Evolutionary conservation across 305 asterid genomes (phyloP), one percentile per base, ranked within the genome.

Genomic region (Striga hermonthica): DNA sequence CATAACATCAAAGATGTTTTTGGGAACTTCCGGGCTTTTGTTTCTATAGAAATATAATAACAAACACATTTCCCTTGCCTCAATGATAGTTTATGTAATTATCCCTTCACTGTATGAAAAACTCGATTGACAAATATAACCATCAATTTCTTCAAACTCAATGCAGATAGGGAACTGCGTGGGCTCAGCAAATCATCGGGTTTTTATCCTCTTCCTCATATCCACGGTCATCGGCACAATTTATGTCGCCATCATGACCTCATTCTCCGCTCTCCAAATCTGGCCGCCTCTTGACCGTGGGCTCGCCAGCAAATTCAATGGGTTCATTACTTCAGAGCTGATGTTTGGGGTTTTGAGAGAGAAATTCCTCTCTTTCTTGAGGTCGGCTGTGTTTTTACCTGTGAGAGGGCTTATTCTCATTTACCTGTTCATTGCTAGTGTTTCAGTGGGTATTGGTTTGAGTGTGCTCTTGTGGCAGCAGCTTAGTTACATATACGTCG

Each of bases 81-180:
- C 47, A 3, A 41, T 8, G 6, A 10, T 50, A 10, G 40, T 56
- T 34, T 11, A 28, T 10, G 15, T 9, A 56, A 9, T 34, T 7
- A 4, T 56, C 4, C 16, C 9, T 28, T 55, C 35, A 9, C 9
- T 34, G 31, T 34, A 28, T 31, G 52, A 9, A 16, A 44, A 37
- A n/a, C 34, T 8, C 16, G 57, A 45, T 72, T 61, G 7, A 56
- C 36, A 13, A 49, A 52, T 45, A 57, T 68, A 69, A 60, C 3
- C 14, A 69, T 66, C 65, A 62, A 49, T 64, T 57, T 60, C 57
- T 60, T 62, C 68, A 41, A 13, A 22, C 41, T 16, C 16, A n/a
- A 47, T 68, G 85, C 98, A 92, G 98, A 89, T 89, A 63, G 98
- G 98, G 55, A 92, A 89, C 75, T 92, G 96, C 70, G 96, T 92